Conservation (phyloP, 1,284 basidiomycete genomes). For the Tilletia horrida region DNA sequence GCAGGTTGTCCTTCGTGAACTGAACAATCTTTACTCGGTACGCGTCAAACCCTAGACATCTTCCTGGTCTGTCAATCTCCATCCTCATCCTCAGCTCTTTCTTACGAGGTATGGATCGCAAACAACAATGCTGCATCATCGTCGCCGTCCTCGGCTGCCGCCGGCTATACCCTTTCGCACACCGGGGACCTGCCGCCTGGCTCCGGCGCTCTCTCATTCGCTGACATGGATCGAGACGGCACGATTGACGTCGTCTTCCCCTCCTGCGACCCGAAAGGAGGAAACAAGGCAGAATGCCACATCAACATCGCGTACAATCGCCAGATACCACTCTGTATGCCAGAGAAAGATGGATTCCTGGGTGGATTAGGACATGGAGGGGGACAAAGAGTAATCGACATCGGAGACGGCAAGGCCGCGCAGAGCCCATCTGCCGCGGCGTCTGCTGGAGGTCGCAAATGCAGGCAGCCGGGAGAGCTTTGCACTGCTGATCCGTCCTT, state of each 20-base stretch:
- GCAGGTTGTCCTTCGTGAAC: too few species aligned
- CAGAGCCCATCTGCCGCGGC: conserved; percentile 57
- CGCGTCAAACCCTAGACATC: conserved; percentile 63
- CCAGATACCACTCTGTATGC: conserved; percentile 75
- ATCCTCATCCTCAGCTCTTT: conserved; percentile 13
- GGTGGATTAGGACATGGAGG: conserved; percentile 13
- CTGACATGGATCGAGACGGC: conserved; percentile 91
- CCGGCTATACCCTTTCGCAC: conserved; percentile 70
- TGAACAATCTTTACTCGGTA: background rate
- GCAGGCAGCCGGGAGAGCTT: conserved; percentile 73
- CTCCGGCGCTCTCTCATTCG: conserved; percentile 77
- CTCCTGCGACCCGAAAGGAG: conserved; percentile 62
- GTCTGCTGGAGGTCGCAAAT: conserved; percentile 62
- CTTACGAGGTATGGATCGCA: conserved; percentile 80
- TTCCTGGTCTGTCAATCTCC: conserved; percentile 73
- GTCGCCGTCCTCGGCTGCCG: conserved; percentile 17
- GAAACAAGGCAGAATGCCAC: conserved; percentile 64
- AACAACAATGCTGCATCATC: conserved; percentile 20
- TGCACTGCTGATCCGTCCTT: conserved; percentile 79
- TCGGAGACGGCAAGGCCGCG: conserved; percentile 27
- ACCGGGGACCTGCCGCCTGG: conserved; percentile 71
- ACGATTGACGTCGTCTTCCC: conserved; percentile 93
- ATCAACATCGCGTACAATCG: conserved; percentile 92
- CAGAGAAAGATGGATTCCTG: conserved; percentile 34
- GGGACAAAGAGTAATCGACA: conserved; percentile 1